Evolutionary conservation across 495 filamentous ascomycete genomes (phyloP), one percentile per base, ranked within the genome.

Genomic region (Aspergillus conjunctus): DNA sequence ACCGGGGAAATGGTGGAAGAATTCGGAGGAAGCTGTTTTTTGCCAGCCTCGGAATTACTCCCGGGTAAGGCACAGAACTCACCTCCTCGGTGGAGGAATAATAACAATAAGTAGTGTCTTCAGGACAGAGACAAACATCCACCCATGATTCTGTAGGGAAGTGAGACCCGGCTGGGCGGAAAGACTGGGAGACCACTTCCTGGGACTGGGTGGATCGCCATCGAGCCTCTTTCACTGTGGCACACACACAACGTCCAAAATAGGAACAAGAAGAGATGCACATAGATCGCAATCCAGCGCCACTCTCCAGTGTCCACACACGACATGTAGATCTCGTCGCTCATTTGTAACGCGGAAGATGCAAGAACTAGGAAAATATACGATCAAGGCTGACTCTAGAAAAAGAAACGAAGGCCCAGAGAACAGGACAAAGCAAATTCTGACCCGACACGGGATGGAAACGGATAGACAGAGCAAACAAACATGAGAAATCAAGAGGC

Each of bases 391-490:
- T 48, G 44, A 48, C 17, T 48, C 44, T 48, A 48, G 44, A 48
- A 48, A 48, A 21, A 48, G 44, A 48, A 48, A 21, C 44, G n/a
- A 46, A 46, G 43, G 15, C 15, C 8, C 43, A 46, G 18, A 48
- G 44, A 48, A 48, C 17, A 48, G 17, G 18, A 21, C 21, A 48
- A 48, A 48, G 44, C 44, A 48, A 48, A 48, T 22, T 6, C 44
- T 4, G 37, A 41, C 4, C 15, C 12, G 37, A 41, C 37, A n/a
- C 37, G 15, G 15, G 37, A 41, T 11, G 39, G 20, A 45, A 59
- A 8, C 31, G 48, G 20, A 54, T n/a, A n/a, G n/a, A 41, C 54
- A 60, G 45, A 51, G 21, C 43, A 60, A 34, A 17, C 20, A 21
- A 22, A 21, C 9, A 26, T 44, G 34, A 59, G 21, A 44, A 51